A percentile compares a stretch with the other conserved stretches of the same genome.
Conservation (phyloP, 2,329 filamentous ascomycete genomes). For the Aureobasidium sp. region DNA sequence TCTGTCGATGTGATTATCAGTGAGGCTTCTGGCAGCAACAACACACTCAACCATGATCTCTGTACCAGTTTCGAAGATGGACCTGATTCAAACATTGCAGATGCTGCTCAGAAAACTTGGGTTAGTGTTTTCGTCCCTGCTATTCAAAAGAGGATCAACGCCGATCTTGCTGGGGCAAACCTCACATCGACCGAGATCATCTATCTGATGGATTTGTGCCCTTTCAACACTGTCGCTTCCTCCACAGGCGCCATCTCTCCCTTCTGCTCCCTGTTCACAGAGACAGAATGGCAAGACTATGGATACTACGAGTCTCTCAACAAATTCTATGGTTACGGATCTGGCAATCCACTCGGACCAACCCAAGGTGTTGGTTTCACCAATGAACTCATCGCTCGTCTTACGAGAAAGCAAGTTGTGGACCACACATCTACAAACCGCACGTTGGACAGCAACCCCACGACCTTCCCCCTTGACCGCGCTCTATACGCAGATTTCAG, state of each 20-base stretch:
- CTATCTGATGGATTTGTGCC: constrained; percentile 88
- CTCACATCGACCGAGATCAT: constrained; percentile 70
- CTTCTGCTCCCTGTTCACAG: constrained; percentile 82
- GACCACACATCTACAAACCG: constrained; percentile 82
- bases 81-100: constrained; percentile 53
- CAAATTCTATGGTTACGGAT: constrained; percentile 87
- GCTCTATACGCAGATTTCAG: constrained; percentile 89
- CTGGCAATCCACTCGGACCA: constrained; percentile 80
- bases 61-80: constrained; percentile 77
- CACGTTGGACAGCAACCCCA: constrained; percentile 73
- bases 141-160: constrained; percentile 76
- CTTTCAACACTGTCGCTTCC: constrained; percentile 80
- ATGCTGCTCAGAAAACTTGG: constrained; percentile 64
- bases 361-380: constrained; percentile 90
- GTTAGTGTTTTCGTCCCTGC: constrained; percentile 68
- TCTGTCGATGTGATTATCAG: constrained; percentile 72
- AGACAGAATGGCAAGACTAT: constrained; percentile 77
- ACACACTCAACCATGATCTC: constrained; percentile 79
- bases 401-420: constrained; percentile 73
- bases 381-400: constrained; percentile 86
- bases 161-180: constrained; percentile 72
- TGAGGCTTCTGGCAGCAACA: constrained; percentile 75
- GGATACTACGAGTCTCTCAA: constrained; percentile 83
- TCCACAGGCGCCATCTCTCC: constrained; percentile 62
- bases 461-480: constrained; percentile 76